A percentile compares a stretch with the other conserved stretches of the same genome.
Conservation (phyloP, 2,329 filamentous ascomycete genomes). For the Xylaria sp. region DNA sequence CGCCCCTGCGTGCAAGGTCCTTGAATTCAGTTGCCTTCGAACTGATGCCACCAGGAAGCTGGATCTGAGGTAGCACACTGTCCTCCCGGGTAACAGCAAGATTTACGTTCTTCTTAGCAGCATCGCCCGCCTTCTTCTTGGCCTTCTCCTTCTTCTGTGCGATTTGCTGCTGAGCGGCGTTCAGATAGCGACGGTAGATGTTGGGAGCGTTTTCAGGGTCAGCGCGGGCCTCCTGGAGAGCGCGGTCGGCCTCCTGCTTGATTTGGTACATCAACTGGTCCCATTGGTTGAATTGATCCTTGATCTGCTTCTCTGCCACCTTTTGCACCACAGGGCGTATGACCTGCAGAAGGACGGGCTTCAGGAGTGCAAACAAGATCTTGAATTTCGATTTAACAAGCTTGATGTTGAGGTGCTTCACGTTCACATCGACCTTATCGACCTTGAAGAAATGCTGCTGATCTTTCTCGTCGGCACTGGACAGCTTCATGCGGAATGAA, state of each 20-base stretch:
- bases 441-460: slow-evolving; percentile 88
- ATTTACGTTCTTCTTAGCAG: slow-evolving; percentile 70
- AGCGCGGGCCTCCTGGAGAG: slow-evolving; percentile 57
- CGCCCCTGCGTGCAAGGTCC: slow-evolving; percentile 79
- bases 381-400: slow-evolving; percentile 95
- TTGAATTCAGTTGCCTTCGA: slow-evolving; percentile 92
- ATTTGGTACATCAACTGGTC: slow-evolving; percentile 70
- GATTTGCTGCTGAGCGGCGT: slow-evolving; percentile 67
- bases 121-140: slow-evolving; percentile 51
- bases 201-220: slow-evolving; percentile 71
- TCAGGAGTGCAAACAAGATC: slow-evolving; percentile 77
- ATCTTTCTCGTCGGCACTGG: slow-evolving; percentile 71
- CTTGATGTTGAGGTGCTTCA: slow-evolving; percentile 80
- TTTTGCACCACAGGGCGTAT: slow-evolving; percentile 82
- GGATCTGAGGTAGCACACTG: slow-evolving; percentile 81
- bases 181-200: slow-evolving; percentile 80
- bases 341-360: slow-evolving; percentile 78
- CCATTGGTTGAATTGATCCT: slow-evolving; percentile 69
- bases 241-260: slow-evolving; percentile 76
- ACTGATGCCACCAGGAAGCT: slow-evolving; percentile 81
- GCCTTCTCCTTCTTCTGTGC: slow-evolving; percentile 75
- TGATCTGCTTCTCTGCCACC: slow-evolving; percentile 83
- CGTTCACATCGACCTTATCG: slow-evolving; percentile 76
- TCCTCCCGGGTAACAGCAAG: slow-evolving; percentile 81
- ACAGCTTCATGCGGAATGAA: slow-evolving; percentile 85